These are phyloP conservation scores for Cytospora schulzeri DNA, from an alignment of 2,329 filamentous ascomycete genomes.

Conservation along the genomic window DNA sequence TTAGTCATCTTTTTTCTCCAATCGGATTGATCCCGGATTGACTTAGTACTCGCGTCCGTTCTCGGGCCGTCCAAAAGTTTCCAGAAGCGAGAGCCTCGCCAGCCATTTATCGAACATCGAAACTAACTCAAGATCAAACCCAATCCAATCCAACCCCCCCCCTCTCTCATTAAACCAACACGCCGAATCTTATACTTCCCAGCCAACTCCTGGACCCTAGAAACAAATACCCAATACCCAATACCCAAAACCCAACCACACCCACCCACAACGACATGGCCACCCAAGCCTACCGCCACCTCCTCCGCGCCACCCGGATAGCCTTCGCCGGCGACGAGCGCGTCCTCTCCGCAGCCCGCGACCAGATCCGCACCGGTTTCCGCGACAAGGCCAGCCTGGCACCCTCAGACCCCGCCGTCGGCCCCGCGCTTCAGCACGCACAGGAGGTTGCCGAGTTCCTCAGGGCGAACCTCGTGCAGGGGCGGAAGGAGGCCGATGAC, in stretches of 20 bases:
- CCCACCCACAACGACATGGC: conserved; percentile 64
- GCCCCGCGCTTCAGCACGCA: conserved; percentile 73
- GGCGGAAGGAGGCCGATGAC: conserved; percentile 54
- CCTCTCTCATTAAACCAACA: too few species aligned
- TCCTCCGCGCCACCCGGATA: conserved; percentile 78
- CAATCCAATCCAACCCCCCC: too few species aligned
- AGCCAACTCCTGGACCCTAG: too few species aligned
- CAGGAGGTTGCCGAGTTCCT: conserved; percentile 81
- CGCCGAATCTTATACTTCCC: too few species aligned
- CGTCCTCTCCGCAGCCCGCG: conserved; percentile 69
- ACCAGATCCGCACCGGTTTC: conserved; percentile 75
- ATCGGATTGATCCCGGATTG: conserved; percentile 4
- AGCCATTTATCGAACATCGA: not conserved
- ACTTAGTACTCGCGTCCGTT: not conserved
- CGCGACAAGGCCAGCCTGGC: conserved; percentile 64
- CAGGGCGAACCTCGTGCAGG: conserved; percentile 86
- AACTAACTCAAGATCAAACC: too few species aligned
- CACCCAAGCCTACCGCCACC: conserved; percentile 74
- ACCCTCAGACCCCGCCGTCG: conserved; percentile 58
- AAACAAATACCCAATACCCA: not conserved
- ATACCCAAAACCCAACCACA: not conserved
- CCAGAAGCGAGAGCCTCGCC: conserved; percentile 12
- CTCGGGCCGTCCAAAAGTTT: conserved; percentile 13
- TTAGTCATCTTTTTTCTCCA: conserved; percentile 12
- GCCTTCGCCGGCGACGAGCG: conserved; percentile 80